These are phyloP conservation scores for Talaromyces sp. DNA, from an alignment of 2,329 filamentous ascomycete genomes.

Conservation along the genomic window DNA sequence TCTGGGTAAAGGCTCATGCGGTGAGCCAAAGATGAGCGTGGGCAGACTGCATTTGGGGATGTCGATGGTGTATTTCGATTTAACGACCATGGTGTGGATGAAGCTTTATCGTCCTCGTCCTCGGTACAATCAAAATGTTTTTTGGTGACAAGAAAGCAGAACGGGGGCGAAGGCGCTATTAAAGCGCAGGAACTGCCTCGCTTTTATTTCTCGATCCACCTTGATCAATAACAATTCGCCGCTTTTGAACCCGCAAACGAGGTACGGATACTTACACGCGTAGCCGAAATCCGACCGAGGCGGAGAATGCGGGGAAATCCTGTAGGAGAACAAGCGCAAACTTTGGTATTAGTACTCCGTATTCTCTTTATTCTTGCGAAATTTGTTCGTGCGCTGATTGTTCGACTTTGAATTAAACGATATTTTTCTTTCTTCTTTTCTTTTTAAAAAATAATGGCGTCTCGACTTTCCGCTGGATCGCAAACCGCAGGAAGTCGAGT, in stretches of 20 bases:
- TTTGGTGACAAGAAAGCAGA: not conserved
- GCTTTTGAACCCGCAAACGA: not conserved
- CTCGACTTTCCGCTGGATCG: not conserved
- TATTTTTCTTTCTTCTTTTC: not conserved
- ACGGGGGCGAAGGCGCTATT: not conserved
- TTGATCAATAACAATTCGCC: not conserved
- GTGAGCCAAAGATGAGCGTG: conserved; percentile 47
- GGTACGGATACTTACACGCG: not conserved
- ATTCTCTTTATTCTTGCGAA: not conserved
- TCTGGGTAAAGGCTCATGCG: conserved; percentile 41
- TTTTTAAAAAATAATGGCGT: not conserved
- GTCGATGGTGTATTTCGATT: conserved; percentile 45
- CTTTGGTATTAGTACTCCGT: no score
- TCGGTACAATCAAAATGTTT: not conserved
- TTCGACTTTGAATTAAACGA: not conserved
- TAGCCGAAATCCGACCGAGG: not conserved
- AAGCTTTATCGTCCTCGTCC: not conserved
- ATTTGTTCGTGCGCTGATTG: not conserved
- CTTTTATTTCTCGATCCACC: not conserved
- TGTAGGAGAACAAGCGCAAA: not conserved
- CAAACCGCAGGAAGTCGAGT: not conserved
- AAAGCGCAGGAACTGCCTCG: not conserved
- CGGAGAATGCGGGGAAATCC: not conserved
- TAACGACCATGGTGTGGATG: conserved; percentile 44
- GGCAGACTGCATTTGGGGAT: conserved; percentile 35